Base-by-base conservation (phyloP, 2,329 filamentous ascomycete species). In the Colletotrichum trifolii region DNA sequence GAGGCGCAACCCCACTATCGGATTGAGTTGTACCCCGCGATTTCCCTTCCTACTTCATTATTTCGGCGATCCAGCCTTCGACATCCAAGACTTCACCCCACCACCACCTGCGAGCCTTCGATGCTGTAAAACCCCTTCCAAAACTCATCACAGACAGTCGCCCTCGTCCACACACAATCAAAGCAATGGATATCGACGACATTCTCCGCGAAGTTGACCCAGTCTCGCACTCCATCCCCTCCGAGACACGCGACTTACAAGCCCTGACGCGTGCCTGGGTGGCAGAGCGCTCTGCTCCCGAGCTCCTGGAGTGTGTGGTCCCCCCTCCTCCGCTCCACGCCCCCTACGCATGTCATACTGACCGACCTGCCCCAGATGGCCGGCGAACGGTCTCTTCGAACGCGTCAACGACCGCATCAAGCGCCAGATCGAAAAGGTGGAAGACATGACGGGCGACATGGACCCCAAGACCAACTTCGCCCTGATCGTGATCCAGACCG, bases 401-500 rank as follows among this genome's bases (percentile, higher is more conserved):
- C 88, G 95, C 68, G 87, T 96, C 72, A 91, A 94, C 79, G 86
- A 88, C 66, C 86, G 89, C 65, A 87, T 93, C 68, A 87, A 89
- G 70, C 78, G 80, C 50, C 90, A 92, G 81, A 91, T 92, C 72
- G 86, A 89, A 76, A 85, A 83, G 70, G 87, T 93, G 68, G 90
- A 92, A 79, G 87, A 90, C 64, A 87, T 94, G 84, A 95, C 91
- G 11, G 91, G 91, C 67, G 89, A 92, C 73, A 91, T 94, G 88
- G 94, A 97, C 73, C 91, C 94, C 50, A 94, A 92, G 77, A 90
- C 92, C 69, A 98, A 97, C 76, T 97, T 99, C 76, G 89, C 89
- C 67, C 89, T 98, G 73, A 97, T 97, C 53, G 91, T 99, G 67
- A 89, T 97, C 59, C 96, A 99, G 82, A 98, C 96, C 7, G 96